Base-by-base conservation (phyloP, 2,329 filamentous ascomycete genomes). In the Arthrobotrys megalospora region DNA sequence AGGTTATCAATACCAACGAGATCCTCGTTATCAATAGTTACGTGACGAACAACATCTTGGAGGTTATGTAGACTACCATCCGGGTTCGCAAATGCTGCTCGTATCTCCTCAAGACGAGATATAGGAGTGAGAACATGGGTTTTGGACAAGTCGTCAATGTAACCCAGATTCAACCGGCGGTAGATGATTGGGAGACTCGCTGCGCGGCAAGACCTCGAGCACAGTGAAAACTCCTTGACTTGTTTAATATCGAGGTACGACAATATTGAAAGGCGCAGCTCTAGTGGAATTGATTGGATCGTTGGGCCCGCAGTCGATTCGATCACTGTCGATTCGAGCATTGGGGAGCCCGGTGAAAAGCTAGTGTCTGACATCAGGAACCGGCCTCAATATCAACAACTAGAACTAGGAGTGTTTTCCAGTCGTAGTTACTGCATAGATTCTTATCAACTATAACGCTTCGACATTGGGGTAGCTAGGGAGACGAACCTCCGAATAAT, bases 21-120 rank as follows among this genome's bases (percentile, higher is more conserved):
- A 19, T 58, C 21, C 24, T 55, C 21, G 4, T n/a, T 58, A 24
- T 73, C 47, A n/a, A 73, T 10, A 2, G 69, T 73, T 45, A 73
- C 60, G n/a, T 66, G 69, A 7, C 69, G 62, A 10, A 65, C 60
- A 2, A 28, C 12, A 41, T 50, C 10, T 6, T 43, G 28, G 3
- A 66, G 10, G 7, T 50, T 43, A 43, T 65, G 28, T 5, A 73
- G 28, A 34, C 28, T 28, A 6, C 50, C 50, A 4, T 32, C 12
- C 12, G 21, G 16, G 7, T 70, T n/a, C 5, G 41, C 28, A n/a
- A 73, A 73, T 3, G 48, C 50, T 11, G 36, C n/a, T 10, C 41
- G 38, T 21, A 73, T 65, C 3, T 58, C 16, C 3, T 58, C 41
- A 10, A 55, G 19, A n/a, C 28, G 55, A 16, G 11, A 5, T n/a